Conservation (phyloP, 2,329 filamentous ascomycete genomes). For the Elsinoe necatrix region DNA sequence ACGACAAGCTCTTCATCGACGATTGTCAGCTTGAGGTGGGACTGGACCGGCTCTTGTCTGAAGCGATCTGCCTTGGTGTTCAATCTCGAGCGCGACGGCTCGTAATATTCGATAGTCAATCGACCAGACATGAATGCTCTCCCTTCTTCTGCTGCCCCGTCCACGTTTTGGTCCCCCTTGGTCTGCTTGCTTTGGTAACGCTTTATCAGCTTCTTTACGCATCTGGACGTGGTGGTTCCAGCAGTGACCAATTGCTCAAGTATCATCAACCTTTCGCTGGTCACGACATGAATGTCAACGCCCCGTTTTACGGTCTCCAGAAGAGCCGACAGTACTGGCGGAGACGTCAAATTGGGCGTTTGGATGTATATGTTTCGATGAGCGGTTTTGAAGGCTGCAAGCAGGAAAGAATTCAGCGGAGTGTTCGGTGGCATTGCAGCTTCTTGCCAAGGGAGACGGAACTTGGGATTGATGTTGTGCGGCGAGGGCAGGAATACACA, state of each 20-base stretch:
- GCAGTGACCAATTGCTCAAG: constrained; percentile 74
- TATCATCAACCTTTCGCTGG: constrained; percentile 35
- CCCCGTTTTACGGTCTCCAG: constrained; percentile 55
- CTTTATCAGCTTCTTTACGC: constrained; percentile 51
- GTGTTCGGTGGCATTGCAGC: constrained; percentile 49
- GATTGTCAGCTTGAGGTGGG: constrained; percentile 69
- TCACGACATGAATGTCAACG: constrained; percentile 49
- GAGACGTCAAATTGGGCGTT: constrained; percentile 69
- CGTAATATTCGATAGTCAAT: constrained; percentile 53
- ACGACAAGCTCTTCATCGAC: constrained; percentile 61
- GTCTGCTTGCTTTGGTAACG: constrained; percentile 37
- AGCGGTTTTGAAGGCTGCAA: constrained; percentile 50
- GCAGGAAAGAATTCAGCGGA: constrained; percentile 58
- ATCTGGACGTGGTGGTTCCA: constrained; percentile 61
- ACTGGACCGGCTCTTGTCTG: constrained; percentile 54
- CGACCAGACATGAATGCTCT: constrained; percentile 35
- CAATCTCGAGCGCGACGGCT: constrained; percentile 24
- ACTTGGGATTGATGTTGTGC: constrained; percentile 60
- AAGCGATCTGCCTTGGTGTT: constrained; percentile 28
- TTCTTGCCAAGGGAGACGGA: constrained; percentile 47
- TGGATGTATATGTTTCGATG: constrained; percentile 56
- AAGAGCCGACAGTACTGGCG: constrained; percentile 54
- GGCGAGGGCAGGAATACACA: constrained; percentile 66
- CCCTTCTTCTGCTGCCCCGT: constrained; percentile 37
- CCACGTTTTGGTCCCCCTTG: neutral